A percentile compares a stretch with the other conserved stretches of the same genome.
These are phyloP conservation scores for Barnettozyma siamensis DNA, from an alignment of 805 yeast genomes.

Conservation along the genomic window DNA sequence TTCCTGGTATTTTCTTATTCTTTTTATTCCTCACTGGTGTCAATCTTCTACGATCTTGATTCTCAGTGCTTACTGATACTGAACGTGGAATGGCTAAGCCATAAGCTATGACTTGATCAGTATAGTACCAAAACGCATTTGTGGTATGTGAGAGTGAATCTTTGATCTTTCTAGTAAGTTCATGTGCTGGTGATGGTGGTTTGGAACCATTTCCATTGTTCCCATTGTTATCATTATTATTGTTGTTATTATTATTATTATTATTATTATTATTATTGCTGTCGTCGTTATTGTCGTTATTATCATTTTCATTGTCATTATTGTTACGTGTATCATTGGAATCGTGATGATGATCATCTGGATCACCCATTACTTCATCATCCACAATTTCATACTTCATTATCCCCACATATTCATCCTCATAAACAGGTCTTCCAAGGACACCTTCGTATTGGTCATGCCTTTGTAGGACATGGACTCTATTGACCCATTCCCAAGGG, in stretches of 20 bases:
- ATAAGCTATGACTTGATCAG: slow-evolving; percentile 50
- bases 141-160: slow-evolving; percentile 27
- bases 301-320: slow-evolving; percentile 9
- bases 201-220: neutral
- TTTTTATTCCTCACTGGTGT: neutral
- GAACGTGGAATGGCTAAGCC: slow-evolving; percentile 56
- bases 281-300: slow-evolving; percentile 5
- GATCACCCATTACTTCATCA: slow-evolving; percentile 5
- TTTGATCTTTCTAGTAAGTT: slow-evolving; percentile 13
- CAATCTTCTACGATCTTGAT: slow-evolving; percentile 1
- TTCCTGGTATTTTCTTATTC: slow-evolving; percentile 10
- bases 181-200: neutral
- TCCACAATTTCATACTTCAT: slow-evolving; percentile 19
- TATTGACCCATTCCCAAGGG: slow-evolving; percentile 84
- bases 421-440: slow-evolving; percentile 69
- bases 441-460: slow-evolving; percentile 63
- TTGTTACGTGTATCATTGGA: slow-evolving; percentile 15
- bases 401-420: slow-evolving; percentile 44
- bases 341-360: slow-evolving; percentile 2
- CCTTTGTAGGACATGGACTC: slow-evolving; percentile 51
- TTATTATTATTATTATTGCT: slow-evolving; percentile 2
- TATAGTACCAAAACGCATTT: slow-evolving; percentile 36
- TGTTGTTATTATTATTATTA: neutral
- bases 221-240: slow-evolving; percentile 2
- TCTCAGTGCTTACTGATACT: slow-evolving; percentile 26